phyloP scores from a whole-genome alignment of 768 basidiomycete genomes.

The Lactarius evosmus region DNA sequence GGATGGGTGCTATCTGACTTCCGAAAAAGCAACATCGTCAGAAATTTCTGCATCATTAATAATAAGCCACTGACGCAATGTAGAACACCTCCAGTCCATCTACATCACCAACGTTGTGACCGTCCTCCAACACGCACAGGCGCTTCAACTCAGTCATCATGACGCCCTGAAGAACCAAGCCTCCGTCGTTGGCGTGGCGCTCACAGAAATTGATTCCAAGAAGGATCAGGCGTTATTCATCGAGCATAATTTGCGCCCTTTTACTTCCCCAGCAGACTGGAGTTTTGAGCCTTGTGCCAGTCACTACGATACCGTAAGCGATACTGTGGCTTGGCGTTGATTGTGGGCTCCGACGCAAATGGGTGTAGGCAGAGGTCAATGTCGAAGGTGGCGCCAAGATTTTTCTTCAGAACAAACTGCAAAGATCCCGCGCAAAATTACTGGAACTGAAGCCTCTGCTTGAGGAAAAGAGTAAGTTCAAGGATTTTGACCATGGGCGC shows the following conservation, averaged over 20 bases:
- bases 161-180: slow-evolving; percentile 54
- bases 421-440: slow-evolving; percentile 57
- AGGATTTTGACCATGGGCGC: slow-evolving; percentile 16
- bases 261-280: slow-evolving; percentile 64
- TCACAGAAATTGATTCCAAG: slow-evolving; percentile 51
- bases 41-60: slow-evolving; percentile 27
- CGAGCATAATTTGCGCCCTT: slow-evolving; percentile 64
- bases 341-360: background rate
- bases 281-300: slow-evolving; percentile 68
- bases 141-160: slow-evolving; percentile 55
- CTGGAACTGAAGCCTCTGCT: slow-evolving; percentile 57
- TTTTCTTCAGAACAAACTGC: slow-evolving; percentile 76
- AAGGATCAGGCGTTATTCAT: slow-evolving; percentile 73
- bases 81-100: slow-evolving; percentile 68
- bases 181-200: slow-evolving; percentile 43
- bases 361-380: slow-evolving; percentile 52
- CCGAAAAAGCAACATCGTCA: slow-evolving; percentile 64
- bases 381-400: slow-evolving; percentile 70
- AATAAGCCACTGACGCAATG: slow-evolving; percentile 19
- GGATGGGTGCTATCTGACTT: slow-evolving; percentile 14
- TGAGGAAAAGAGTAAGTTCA: slow-evolving; percentile 55
- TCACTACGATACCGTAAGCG: slow-evolving; percentile 72
- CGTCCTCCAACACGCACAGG: slow-evolving; percentile 57
- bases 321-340: background rate
- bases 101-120: slow-evolving; percentile 54